Evolutionary conservation across 2,329 filamentous ascomycete species (phyloP).

Genomic region (Microsporum ferrugineum): DNA sequence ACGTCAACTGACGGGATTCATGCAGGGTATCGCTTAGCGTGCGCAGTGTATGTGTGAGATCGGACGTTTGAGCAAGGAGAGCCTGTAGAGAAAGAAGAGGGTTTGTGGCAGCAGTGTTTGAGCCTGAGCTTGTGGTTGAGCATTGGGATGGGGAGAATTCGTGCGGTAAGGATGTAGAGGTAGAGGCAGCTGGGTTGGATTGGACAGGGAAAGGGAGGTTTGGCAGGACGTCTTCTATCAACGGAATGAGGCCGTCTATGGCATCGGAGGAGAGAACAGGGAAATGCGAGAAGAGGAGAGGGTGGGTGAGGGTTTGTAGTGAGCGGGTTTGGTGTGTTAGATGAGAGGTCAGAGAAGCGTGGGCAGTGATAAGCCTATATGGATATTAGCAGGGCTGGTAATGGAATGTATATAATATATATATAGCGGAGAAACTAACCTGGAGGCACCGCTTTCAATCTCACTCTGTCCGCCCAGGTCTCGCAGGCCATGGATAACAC

Average conservation of each 20-base stretch:
- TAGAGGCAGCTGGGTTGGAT: not conserved
- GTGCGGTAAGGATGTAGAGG: constrained; percentile 6
- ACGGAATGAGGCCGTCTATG: constrained; percentile 47
- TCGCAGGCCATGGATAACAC: constrained; percentile 41
- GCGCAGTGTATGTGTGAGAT: constrained; percentile 68
- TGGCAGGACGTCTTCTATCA: constrained; percentile 44
- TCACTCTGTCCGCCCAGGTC: constrained; percentile 46
- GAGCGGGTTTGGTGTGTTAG: constrained; percentile 50
- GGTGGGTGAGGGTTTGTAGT: constrained; percentile 47
- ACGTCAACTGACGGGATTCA: constrained; percentile 82
- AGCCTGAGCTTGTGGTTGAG: constrained; percentile 7
- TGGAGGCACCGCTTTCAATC: constrained; percentile 46
- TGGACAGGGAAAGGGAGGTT: constrained; percentile 39
- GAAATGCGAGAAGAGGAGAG: constrained; percentile 47
- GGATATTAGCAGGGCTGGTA: constrained; percentile 1
- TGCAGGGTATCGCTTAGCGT: constrained; percentile 84
- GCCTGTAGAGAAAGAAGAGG: constrained; percentile 55
- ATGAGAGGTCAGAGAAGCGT: constrained; percentile 48
- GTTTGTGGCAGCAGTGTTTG: constrained; percentile 22
- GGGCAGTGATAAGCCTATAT: constrained; percentile 45
- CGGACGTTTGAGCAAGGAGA: constrained; percentile 58
- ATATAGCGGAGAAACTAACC: constrained; percentile 28
- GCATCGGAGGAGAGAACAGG: constrained; percentile 42
- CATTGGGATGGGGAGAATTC: constrained; percentile 18
- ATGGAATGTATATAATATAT: not conserved